phyloP scores from a whole-genome alignment of 2,329 filamentous ascomycete species.

The Alternaria rosae region DNA sequence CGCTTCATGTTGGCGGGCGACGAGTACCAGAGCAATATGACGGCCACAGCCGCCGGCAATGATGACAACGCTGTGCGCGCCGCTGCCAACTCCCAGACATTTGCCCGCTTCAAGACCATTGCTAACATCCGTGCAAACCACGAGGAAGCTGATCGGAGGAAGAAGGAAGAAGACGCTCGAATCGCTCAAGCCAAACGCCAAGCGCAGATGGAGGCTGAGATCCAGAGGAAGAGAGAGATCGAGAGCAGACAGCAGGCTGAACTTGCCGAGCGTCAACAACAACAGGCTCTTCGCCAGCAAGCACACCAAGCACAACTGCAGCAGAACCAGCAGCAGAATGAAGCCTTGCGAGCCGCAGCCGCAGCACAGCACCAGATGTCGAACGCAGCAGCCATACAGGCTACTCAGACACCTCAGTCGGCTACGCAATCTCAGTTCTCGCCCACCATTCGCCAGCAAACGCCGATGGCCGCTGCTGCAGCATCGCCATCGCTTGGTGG shows the following conservation, averaged over 20 bases:
- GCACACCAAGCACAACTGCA: constrained; percentile 43
- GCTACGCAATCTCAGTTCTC: constrained; percentile 67
- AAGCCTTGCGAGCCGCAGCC: constrained; percentile 46
- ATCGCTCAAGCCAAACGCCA: constrained; percentile 50
- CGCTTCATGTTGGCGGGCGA: constrained; percentile 93
- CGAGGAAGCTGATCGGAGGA: constrained; percentile 69
- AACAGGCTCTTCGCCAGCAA: constrained; percentile 58
- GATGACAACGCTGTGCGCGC: constrained; percentile 71
- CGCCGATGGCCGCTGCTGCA: constrained; percentile 53
- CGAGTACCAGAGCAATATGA: constrained; percentile 73
- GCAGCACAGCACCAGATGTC: constrained; percentile 43
- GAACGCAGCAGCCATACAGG: constrained; percentile 30
- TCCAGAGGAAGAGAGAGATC: constrained; percentile 45
- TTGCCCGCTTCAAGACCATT: constrained; percentile 90
- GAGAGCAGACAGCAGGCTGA: constrained; percentile 45
- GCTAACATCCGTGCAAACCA: constrained; percentile 82
- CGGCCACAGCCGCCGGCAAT: constrained; percentile 65
- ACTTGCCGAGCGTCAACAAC: constrained; percentile 55
- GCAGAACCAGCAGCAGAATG: constrained; percentile 41
- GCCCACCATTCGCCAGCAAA: constrained; percentile 61
- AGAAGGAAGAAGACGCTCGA: constrained; percentile 59
- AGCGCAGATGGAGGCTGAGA: constrained; percentile 45
- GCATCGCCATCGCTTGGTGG: constrained; percentile 52
- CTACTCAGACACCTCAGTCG: constrained; percentile 59
- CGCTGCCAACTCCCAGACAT: constrained; percentile 80